Evolutionary conservation across 345 rosid species (phyloP), one percentile per base, ranked within the genome.

Genomic region (Brassica carinata): DNA sequence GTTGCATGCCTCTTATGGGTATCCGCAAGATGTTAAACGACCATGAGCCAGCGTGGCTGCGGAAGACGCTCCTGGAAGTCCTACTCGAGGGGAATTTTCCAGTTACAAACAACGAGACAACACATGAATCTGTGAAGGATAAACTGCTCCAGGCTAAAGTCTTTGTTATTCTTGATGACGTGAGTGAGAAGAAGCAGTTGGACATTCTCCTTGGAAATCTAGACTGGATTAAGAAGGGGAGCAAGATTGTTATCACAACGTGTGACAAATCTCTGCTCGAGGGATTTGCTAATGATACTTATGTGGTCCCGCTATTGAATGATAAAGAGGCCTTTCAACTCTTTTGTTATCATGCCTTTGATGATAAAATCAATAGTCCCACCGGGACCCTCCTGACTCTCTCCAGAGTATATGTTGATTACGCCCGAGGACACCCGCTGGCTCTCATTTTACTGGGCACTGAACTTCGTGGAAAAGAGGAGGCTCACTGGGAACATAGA

Each of bases 131-230:
- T 10, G 31, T 36, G 36, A 72, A 72, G 36, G 17, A 19, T 19
- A 6, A 36, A 13, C 10, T 72, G 23, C 67, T 40, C 2, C n/a
- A 31, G 19, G 13, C 26, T 2, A 65, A 65, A 3, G 19, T 31
- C 17, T 73, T 74, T 8, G 17, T 64, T 27, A 59, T 74, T 74
- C 45, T 74, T 0, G 77, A 74, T 64, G 77, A 45, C 1, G 69
- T 74, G 30, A 64, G 63, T 51, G 30, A 64, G 30, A 36, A 48
- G 62, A 30, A 29, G 7, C 77, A 63, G 2, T 7, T 74, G 0
- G 31, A 64, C 0, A 5, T 40, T 15, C 33, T 74, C 7, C 69
- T 64, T 2, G 40, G 11, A 1, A 13, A 64, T 15, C 29, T 8
- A 6, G n/a, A 0, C 8, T 67, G 71, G 71, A 38, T 67, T 18